Evolutionary conservation across 495 filamentous ascomycete genomes (phyloP).

Genomic region (Podospora pseudoanserina): DNA sequence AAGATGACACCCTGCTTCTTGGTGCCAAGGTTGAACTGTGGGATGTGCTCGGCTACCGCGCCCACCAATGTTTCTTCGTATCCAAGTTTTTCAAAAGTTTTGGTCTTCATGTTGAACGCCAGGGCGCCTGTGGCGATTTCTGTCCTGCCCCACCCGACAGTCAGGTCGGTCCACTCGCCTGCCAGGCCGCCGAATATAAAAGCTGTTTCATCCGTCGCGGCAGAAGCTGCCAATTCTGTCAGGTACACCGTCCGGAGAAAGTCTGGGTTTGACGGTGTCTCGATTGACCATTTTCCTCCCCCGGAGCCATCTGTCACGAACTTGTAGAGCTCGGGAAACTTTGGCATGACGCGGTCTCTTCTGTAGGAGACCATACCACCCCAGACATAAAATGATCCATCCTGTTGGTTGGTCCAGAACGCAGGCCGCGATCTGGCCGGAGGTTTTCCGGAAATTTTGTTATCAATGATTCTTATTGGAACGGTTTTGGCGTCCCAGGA

Average conservation of each 20-base stretch:
- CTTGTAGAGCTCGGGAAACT: constrained; percentile 30
- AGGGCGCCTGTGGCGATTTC: constrained; percentile 23
- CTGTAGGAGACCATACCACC: constrained; percentile 28
- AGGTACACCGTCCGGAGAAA: constrained; percentile 11
- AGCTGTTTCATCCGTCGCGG: constrained; percentile 9
- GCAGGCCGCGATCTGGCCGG: constrained; percentile 29
- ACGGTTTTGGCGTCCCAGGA: constrained; percentile 35
- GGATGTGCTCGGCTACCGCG: not conserved
- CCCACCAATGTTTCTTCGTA: not conserved
- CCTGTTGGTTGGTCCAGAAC: constrained; percentile 24
- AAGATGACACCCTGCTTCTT: not conserved
- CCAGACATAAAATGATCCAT: constrained; percentile 34
- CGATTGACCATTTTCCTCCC: constrained; percentile 35
- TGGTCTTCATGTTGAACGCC: constrained; percentile 22
- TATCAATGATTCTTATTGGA: constrained; percentile 23
- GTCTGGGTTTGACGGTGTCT: not conserved
- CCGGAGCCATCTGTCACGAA: constrained; percentile 20
- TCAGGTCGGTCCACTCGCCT: constrained; percentile 8
- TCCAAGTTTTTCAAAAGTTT: not conserved
- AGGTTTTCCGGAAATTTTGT: constrained; percentile 23
- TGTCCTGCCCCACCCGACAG: not conserved
- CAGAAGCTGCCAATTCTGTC: constrained; percentile 7
- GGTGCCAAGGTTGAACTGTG: not conserved
- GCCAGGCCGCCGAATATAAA: constrained; percentile 21
- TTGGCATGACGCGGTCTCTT: constrained; percentile 24